These are phyloP conservation scores for Alternaria sp. DNA, from an alignment of 2,329 filamentous ascomycete genomes.

Conservation along the genomic window DNA sequence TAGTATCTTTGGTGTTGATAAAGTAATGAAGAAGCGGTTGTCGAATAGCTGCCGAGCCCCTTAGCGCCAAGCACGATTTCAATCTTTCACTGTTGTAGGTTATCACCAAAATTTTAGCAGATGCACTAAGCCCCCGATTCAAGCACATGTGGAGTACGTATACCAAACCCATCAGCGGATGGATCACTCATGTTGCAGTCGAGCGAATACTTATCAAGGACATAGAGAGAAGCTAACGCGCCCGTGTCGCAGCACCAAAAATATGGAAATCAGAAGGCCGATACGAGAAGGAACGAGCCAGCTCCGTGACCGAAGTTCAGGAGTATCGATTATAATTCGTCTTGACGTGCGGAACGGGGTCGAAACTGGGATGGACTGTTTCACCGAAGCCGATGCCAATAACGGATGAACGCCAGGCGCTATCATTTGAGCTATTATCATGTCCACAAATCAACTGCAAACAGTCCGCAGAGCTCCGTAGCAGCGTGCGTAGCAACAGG, in stretches of 20 bases:
- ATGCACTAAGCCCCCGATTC: background rate
- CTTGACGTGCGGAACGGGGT: background rate
- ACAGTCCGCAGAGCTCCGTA: background rate
- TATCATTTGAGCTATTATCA: background rate
- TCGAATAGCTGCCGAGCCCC: background rate
- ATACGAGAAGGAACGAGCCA: background rate
- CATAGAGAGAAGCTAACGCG: background rate
- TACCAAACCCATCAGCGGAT: background rate
- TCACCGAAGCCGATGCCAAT: too few relatives aligned
- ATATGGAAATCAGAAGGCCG: rapidly evolving
- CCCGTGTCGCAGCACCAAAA: background rate
- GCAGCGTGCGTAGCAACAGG: background rate
- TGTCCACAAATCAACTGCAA: background rate
- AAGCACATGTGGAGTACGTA: background rate
- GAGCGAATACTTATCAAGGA: background rate
- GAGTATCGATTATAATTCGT: background rate
- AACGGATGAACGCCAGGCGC: too few relatives aligned
- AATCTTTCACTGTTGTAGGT: background rate
- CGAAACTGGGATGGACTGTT: too few relatives aligned
- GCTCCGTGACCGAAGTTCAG: background rate
- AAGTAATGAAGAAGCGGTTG: background rate
- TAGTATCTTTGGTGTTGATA: background rate
- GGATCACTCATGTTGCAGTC: background rate
- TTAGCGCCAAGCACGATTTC: background rate
- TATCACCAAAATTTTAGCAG: background rate